Evolutionary conservation across 495 filamentous ascomycete species (phyloP).

Genomic region (Penicillium subrubescens): DNA sequence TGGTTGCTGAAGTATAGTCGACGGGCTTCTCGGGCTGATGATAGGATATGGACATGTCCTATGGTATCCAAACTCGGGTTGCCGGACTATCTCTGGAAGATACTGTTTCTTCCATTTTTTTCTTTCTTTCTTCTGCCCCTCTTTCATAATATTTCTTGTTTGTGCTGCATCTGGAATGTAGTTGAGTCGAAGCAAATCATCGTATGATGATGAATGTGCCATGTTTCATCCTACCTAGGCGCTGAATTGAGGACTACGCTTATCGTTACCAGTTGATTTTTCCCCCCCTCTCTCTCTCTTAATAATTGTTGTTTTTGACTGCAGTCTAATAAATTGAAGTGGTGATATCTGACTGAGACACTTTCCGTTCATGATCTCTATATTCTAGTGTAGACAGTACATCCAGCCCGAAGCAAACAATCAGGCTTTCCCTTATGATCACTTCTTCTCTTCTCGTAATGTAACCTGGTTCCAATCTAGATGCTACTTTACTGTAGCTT

Average conservation of each 20-base stretch:
- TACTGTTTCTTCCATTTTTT: neutral
- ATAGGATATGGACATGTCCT: neutral
- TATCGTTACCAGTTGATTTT: neutral
- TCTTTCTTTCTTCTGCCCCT: neutral
- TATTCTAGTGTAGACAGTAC: neutral
- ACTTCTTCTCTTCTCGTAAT: neutral
- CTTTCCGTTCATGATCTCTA: neutral
- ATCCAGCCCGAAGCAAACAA: neutral
- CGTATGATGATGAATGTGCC: neutral
- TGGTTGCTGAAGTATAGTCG: conserved; percentile 76
- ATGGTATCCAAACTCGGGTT: neutral
- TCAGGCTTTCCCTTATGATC: neutral
- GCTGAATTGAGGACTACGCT: neutral
- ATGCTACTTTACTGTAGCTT: neutral
- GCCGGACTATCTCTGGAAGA: neutral
- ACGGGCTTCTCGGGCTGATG: neutral
- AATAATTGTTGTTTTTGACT: neutral
- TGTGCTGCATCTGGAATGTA: neutral
- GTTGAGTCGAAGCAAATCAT: neutral
- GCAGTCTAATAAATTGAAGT: neutral
- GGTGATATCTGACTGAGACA: neutral
- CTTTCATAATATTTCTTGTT: neutral
- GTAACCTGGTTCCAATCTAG: neutral
- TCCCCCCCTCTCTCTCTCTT: neutral
- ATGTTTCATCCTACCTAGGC: no score